Base-by-base conservation (phyloP, 352 stramenopile species). In the Phytophthora vignae region DNA sequence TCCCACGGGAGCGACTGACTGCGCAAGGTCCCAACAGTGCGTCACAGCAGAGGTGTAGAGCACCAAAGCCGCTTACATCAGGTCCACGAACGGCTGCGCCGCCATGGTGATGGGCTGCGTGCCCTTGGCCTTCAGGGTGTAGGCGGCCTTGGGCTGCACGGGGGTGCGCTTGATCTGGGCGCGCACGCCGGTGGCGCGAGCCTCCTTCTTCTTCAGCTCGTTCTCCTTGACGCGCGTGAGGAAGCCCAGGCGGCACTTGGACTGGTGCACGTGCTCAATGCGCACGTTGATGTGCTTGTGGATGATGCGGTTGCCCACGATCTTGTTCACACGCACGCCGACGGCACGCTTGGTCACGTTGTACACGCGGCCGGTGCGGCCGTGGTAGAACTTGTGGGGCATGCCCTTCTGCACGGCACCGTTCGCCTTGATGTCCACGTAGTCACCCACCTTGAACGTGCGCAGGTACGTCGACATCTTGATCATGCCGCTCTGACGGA, bases 391-490 rank as follows among this genome's bases (percentile, higher is more conserved):
- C 95, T 99, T 99, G 97, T 99, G 97, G 53, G 98, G 98, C 98
- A 99, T 99, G 88, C 98, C 98, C 94, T 99, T 99, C 89, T 99
- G 98, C 76, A 99, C 94, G 71, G 96, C 97, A 67, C 95, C 97
- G 91, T 99, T 98, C 67, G 96, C 98, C 85, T 99, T 99, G 87
- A 99, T 99, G 85, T 99, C 98, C n/a, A 99, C 98, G 88, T 99
- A 99, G 90, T 99, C 98, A 60, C 98, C 98, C 63, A 99, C 96
- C 95, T 99, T 99, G 88, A 99, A 99, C 52, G 90, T 99, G 75
- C 97, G 94, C 77, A 99, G 81, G 90, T 99, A 99, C 82, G 97
- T 98, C 69, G 95, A 98, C 71, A 99, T 93, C 79, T 98, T 92
- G 78, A 98, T 95, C 78, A 97, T 92, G 76, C 98, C 98, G 78